A percentile compares a stretch with the other conserved stretches of the same genome.
These are phyloP conservation scores for Trapa bicornis DNA, from an alignment of 345 rosid genomes.

Conservation along the genomic window DNA sequence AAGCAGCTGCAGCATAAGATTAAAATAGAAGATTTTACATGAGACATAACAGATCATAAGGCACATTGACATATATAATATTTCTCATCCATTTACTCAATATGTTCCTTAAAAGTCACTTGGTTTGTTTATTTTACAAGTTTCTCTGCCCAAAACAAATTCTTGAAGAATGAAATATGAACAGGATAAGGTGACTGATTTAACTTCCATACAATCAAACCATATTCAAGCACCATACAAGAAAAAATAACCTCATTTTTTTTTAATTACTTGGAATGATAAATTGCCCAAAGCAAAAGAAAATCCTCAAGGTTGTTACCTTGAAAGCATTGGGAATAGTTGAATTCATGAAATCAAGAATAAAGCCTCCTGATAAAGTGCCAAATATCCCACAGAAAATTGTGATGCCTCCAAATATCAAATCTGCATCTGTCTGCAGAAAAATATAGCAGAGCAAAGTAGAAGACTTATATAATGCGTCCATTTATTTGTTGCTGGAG, in stretches of 20 bases:
- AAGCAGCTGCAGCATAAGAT: conserved; percentile 45
- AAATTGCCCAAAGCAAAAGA: not conserved
- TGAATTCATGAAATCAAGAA: conserved; percentile 55
- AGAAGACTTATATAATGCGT: not conserved
- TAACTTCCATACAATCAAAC: not conserved
- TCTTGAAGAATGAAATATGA: not conserved
- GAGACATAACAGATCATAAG: not conserved
- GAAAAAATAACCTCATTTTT: no score
- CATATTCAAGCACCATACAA: not conserved
- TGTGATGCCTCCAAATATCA: conserved; percentile 87
- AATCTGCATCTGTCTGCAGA: conserved; percentile 63
- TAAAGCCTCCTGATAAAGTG: conserved; percentile 64
- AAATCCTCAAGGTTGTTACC: conserved; percentile 21
- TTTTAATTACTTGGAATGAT: not conserved
- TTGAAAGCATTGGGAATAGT: conserved; percentile 88
- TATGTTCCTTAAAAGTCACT: not conserved
- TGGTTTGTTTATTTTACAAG: not conserved
- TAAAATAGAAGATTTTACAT: not conserved
- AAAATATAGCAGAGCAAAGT: not conserved
- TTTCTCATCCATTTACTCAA: not conserved
- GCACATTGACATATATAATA: not conserved
- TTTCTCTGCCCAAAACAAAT: not conserved
- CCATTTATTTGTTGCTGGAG: not conserved
- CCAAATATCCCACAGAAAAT: conserved; percentile 74
- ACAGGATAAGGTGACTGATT: not conserved